phyloP scores from a whole-genome alignment of 352 stramenopile genomes.

The Globisporangium echinulatum region DNA sequence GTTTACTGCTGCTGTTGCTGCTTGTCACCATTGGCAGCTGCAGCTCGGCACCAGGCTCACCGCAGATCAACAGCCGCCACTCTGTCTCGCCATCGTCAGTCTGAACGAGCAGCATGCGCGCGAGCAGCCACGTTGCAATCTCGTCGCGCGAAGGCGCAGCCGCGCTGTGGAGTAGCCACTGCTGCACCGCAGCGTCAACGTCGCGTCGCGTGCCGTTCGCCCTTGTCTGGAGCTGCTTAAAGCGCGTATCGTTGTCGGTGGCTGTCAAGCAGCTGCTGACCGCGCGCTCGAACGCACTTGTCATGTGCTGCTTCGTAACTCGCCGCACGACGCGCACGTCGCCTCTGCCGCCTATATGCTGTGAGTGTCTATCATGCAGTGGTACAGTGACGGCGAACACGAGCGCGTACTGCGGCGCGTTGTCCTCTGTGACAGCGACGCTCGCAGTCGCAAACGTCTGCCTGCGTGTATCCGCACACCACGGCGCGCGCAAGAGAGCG shows the following conservation, averaged over 20 bases:
- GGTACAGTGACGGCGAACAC: constrained; percentile 20
- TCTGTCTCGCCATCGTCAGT: background rate
- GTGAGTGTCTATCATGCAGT: background rate
- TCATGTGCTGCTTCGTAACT: constrained; percentile 48
- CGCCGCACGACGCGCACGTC: constrained; percentile 6
- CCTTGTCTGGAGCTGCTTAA: constrained; percentile 5
- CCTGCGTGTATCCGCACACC: constrained; percentile 4
- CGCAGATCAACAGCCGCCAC: constrained; percentile 15
- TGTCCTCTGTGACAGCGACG: constrained; percentile 30
- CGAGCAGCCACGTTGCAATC: constrained; percentile 48
- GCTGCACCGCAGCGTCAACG: constrained; percentile 21
- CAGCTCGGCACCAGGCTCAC: constrained; percentile 4
- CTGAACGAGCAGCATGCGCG: constrained; percentile 32
- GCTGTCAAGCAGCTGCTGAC: constrained; percentile 7
- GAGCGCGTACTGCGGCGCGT: constrained; percentile 34
- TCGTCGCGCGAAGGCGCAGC: constrained; percentile 36
- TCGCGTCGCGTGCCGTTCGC: constrained; percentile 1
- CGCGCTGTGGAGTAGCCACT: constrained; percentile 23
- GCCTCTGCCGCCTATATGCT: background rate
- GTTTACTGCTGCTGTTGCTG: background rate
- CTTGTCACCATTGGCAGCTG: background rate
- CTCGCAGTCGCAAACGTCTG: constrained; percentile 17
- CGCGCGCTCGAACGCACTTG: constrained; percentile 28
- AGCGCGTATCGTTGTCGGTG: constrained; percentile 3
- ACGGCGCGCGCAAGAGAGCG: constrained; percentile 20